Evolutionary conservation across 345 rosid species (phyloP).

Genomic region (Adansonia digitata): DNA sequence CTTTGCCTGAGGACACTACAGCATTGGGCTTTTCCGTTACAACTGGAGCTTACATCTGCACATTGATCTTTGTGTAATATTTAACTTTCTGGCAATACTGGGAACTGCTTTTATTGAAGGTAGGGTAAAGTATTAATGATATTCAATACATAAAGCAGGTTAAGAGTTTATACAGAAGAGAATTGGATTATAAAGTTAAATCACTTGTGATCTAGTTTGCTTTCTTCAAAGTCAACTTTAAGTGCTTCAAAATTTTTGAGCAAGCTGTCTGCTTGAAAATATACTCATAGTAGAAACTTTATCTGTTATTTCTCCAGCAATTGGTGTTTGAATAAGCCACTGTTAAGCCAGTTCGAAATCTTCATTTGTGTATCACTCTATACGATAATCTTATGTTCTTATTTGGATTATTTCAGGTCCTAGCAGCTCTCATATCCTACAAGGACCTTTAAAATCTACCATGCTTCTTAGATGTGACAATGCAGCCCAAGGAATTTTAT

Average conservation of each 20-base stretch:
- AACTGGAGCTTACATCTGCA: slow-evolving; percentile 78
- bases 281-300: neutral
- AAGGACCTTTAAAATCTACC: slow-evolving; percentile 91
- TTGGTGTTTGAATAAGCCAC: neutral
- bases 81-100: slow-evolving; percentile 82
- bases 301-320: neutral
- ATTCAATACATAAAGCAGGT: neutral
- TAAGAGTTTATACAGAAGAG: neutral
- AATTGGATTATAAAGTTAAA: neutral
- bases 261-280: neutral
- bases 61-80: slow-evolving; percentile 86
- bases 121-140: slow-evolving; percentile 14
- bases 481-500: slow-evolving; percentile 93
- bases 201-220: neutral
- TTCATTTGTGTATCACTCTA: neutral
- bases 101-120: slow-evolving; percentile 69
- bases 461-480: slow-evolving; percentile 82
- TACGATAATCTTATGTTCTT: neutral
- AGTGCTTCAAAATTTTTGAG: neutral
- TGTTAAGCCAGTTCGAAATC: neutral
- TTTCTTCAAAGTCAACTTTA: neutral
- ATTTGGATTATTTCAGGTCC: slow-evolving; percentile 56
- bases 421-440: slow-evolving; percentile 71
- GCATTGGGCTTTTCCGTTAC: slow-evolving; percentile 74
- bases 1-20: slow-evolving; percentile 73